Base-by-base conservation (phyloP, 768 basidiomycete species). In the Agrocybe praecox region DNA sequence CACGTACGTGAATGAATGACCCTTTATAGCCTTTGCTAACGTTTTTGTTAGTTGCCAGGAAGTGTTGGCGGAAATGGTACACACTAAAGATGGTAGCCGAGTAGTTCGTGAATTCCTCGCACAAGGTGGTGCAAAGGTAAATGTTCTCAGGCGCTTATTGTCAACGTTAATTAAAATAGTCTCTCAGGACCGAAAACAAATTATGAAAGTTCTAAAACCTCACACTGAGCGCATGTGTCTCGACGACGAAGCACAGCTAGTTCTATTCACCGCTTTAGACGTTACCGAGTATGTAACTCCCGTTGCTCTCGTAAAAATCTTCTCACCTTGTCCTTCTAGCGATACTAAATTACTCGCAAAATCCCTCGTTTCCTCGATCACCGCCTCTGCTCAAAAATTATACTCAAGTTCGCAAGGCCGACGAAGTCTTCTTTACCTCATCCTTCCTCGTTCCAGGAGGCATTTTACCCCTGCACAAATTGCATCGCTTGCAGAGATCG, bases 321-420 rank as follows among this genome's bases (percentile, higher is more conserved):
- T 12, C 42, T 22, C 29, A 47, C 56, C 57, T 33, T 49, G 52
- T 17, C 34, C n/a, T 21, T 36, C 18, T 66, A 95, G 92, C 63
- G 94, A 98, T 68, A 98, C 95, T 2, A 98, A 96, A 75, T 81
- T 96, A 44, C 83, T 90, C 32, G 78, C 85, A 14, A 96, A 96
- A 75, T 85, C 87, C 0, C 75, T 98, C 33, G 78, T 96, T 1
- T 72, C 86, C 1, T 86, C 89, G 52, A 87, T 96, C 49, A 83
- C 81, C 19, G 67, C 78, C 0, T 72, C 82, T 36, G 82, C 86
- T 6, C 71, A 82, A 21, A 83, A 81, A 12, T 76, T 94, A 6
- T 83, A 84, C 62, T 63, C 72, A 15, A 83, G 78, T 40, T 74
- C 87, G 18, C 88, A 92, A 76, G 95, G 94, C 34, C 87, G 95